Base-by-base conservation (phyloP, 768 basidiomycete species). In the Podaxis sp. region DNA sequence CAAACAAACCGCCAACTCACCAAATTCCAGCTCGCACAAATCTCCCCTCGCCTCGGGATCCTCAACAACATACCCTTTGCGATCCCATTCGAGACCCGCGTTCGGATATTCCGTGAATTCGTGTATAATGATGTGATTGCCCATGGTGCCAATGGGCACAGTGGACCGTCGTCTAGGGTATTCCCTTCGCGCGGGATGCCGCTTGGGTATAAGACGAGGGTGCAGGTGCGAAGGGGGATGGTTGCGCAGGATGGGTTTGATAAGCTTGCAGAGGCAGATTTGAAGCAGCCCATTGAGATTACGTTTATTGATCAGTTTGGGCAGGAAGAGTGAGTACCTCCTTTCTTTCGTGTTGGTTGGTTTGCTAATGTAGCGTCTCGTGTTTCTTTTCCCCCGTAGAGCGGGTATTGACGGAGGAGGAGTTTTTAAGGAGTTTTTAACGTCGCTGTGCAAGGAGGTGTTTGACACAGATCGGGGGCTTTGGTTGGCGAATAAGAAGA, bases 361-460 rank as follows among this genome's bases (percentile, higher is more conserved):
- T 36, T 12, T 19, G 27, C 33, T 57, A 22, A 43, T 9, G 52
- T 19, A 13, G 12, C 46, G 33, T 63, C 53, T 19, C 25, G 47
- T 40, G 46, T 53, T 50, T 52, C 5, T 29, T 63, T 9, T 9
- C 33, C 33, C 33, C 33, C 33, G 33, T 33, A 92, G 91, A 72
- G 87, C 89, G 17, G 96, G 96, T 0, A 96, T 98, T 36, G 96
- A 98, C 66, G 96, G 96, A 1, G 96, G 97, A 2, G 97, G 97
- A 0, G 88, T 98, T 4, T 98, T 97, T 80, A 99, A 98, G 72
- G 97, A 98, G 73, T 97, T 98, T 67, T 85, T 98, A 69, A 99
- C 95, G 1, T 93, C 90, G 13, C 74, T 99, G 17, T 89, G 88
- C 61, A 94, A 91, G 69, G 96, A 98, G 72, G 96, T 92, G 0